phyloP scores from a whole-genome alignment of 2,329 filamentous ascomycete species.

The Xylogone sp. region DNA sequence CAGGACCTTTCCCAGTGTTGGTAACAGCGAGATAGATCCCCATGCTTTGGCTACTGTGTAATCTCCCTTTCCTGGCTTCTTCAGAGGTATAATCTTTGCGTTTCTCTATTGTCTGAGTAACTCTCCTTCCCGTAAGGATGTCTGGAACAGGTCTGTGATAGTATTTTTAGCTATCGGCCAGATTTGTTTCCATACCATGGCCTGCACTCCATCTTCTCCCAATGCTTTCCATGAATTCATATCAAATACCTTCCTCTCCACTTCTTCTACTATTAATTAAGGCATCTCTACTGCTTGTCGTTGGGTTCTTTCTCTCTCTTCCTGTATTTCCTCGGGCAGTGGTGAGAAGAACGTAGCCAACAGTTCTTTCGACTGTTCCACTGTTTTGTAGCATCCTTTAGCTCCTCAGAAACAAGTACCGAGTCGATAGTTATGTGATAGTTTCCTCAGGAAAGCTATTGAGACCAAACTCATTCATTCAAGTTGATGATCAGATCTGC shows the following conservation, averaged over 20 bases:
- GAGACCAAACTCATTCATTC: conserved; percentile 22
- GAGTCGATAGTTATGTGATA: conserved; percentile 22
- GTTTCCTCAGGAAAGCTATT: conserved; percentile 26
- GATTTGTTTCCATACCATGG: conserved; percentile 19
- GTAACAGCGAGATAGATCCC: conserved; percentile 24
- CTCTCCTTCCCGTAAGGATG: conserved; percentile 13
- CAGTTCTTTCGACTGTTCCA: conserved; percentile 2
- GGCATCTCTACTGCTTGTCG: background rate
- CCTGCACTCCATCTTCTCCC: conserved; percentile 14
- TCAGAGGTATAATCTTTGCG: conserved; percentile 27
- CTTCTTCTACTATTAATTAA: conserved; percentile 2
- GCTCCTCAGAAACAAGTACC: conserved; percentile 17
- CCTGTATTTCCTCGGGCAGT: conserved; percentile 2
- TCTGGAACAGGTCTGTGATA: conserved; percentile 16
- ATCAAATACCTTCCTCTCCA: conserved; percentile 1
- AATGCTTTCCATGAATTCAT: conserved; percentile 1
- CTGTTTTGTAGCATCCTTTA: conserved; percentile 4
- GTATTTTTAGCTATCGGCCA: conserved; percentile 20
- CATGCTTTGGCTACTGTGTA: conserved; percentile 23
- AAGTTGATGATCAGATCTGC: conserved; percentile 31
- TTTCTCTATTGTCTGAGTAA: conserved; percentile 19
- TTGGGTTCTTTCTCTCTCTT: background rate
- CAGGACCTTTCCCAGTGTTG: conserved; percentile 22
- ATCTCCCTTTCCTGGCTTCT: conserved; percentile 23
- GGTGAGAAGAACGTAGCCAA: conserved; percentile 4